Conservation (phyloP, 2,329 filamentous ascomycete genomes). For the Ceratocystis ficicola region DNA sequence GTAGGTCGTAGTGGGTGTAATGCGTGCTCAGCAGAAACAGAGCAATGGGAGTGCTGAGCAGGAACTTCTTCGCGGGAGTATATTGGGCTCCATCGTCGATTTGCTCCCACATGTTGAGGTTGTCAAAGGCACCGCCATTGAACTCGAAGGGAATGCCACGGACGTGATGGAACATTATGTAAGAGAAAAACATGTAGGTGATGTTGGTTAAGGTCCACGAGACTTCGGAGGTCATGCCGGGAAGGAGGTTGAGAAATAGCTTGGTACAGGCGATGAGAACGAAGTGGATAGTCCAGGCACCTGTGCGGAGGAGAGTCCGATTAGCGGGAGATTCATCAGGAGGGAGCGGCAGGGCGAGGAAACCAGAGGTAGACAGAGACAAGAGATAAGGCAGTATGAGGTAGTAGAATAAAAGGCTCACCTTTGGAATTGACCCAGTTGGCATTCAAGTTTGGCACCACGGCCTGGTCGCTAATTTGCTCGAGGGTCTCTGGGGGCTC, state of each 20-base stretch:
- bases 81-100: slow-evolving; percentile 99
- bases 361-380: not conserved
- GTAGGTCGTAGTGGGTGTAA: slow-evolving; percentile 95
- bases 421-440: slow-evolving; percentile 99
- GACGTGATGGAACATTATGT: slow-evolving; percentile 99
- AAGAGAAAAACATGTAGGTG: slow-evolving; percentile 96
- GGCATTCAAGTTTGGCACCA: slow-evolving; percentile 88
- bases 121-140: slow-evolving; percentile 96
- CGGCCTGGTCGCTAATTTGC: slow-evolving; percentile 92
- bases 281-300: slow-evolving; percentile 95
- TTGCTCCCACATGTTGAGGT: slow-evolving; percentile 99
- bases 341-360: not conserved
- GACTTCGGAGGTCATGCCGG: slow-evolving; percentile 90
- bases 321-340: slow-evolving; percentile 5
- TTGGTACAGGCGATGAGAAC: slow-evolving; percentile 85
- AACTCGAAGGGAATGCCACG: slow-evolving; percentile 97
- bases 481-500: slow-evolving; percentile 94
- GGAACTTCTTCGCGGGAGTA: slow-evolving; percentile 96
- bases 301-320: slow-evolving; percentile 35
- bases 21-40: slow-evolving; percentile 95
- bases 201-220: slow-evolving; percentile 99
- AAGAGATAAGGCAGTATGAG: too few relatives aligned
- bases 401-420: slow-evolving; percentile 31
- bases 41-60: slow-evolving; percentile 84
- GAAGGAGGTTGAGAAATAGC: slow-evolving; percentile 93